phyloP scores from a whole-genome alignment of 1,284 basidiomycete genomes.

The Irpex sp. region DNA sequence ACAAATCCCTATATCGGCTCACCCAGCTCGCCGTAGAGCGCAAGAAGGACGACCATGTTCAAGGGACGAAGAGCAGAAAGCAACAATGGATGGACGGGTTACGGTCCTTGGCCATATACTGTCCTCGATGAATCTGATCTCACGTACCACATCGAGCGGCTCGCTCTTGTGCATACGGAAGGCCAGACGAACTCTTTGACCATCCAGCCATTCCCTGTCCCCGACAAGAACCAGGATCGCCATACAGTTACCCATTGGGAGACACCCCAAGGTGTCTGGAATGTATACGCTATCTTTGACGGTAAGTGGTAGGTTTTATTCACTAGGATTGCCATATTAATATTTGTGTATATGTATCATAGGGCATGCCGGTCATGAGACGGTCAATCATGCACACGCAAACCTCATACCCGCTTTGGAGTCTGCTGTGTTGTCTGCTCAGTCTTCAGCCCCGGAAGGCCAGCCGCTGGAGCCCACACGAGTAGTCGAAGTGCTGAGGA shows the following conservation, averaged over 20 bases:
- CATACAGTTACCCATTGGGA: conserved; percentile 53
- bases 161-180: conserved; percentile 2
- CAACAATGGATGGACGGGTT: conserved; percentile 9
- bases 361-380: conserved; percentile 67
- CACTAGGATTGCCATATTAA: neutral
- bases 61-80: conserved; percentile 7
- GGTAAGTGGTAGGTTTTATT: conserved; percentile 34
- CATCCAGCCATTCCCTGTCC: conserved; percentile 8
- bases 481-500: conserved; percentile 35
- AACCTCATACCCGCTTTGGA: neutral
- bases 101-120: conserved; percentile 12
- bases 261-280: conserved; percentile 50
- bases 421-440: neutral
- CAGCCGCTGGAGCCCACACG: neutral
- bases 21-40: too few relatives aligned
- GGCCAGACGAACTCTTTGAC: conserved; percentile 5
- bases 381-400: conserved; percentile 44
- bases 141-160: conserved; percentile 6
- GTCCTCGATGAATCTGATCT: conserved; percentile 10
- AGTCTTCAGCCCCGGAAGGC: neutral
- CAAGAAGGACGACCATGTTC: conserved; percentile 3
- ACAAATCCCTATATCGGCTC: neutral
- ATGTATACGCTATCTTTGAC: conserved; percentile 64
- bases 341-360: neutral
- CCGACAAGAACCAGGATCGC: conserved; percentile 34